Base-by-base conservation (phyloP, 345 rosid species). In the Rhizophora mangle region DNA sequence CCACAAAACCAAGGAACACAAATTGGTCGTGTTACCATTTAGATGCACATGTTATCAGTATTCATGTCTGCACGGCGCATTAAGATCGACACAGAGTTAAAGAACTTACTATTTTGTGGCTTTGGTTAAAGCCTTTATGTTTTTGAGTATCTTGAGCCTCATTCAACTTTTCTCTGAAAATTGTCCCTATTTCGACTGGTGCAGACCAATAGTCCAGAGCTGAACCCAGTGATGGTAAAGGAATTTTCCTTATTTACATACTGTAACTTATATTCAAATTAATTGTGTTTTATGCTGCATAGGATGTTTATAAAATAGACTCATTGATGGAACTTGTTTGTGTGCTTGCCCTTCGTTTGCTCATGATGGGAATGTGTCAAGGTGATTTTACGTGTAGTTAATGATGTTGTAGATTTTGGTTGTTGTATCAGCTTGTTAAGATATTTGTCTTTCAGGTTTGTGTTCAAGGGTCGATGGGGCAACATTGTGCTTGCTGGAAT, bases 391-490 rank as follows among this genome's bases (percentile, higher is more conserved):
- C 36, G 26, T 43, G 64, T 51, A 24, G 22, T 32, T 43, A 6
- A 60, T 34, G 53, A 27, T 34, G 11, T 6, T 79, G 9, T 46
- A 57, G 10, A 51, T 15, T 37, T 60, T 34, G 22, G 22, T 52
- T 27, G 24, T 34, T 58, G 43, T 51, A 6, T 56, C 30, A 46
- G 20, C 29, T 67, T 72, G 18, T 36, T 70, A 51, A 29, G 64
- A 67, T 53, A 30, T 68, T 73, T 59, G 8, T 59, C 67, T 63
- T 69, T 36, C 79, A 94, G 98, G 97, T 94, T 72, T 94, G 98
- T 80, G 97, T 91, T 70, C 98, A 94, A 81, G 97, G 97, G 32
- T 91, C 97, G 19, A 89, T 91, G 98, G 97, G 97, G 98, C 54
- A 82, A 84, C 77, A 96, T 97, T 59, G 97, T 95, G 74, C 91